Evolutionary conservation across 2,329 filamentous ascomycete species (phyloP).

Genomic region (Paecilomyces formosus): DNA sequence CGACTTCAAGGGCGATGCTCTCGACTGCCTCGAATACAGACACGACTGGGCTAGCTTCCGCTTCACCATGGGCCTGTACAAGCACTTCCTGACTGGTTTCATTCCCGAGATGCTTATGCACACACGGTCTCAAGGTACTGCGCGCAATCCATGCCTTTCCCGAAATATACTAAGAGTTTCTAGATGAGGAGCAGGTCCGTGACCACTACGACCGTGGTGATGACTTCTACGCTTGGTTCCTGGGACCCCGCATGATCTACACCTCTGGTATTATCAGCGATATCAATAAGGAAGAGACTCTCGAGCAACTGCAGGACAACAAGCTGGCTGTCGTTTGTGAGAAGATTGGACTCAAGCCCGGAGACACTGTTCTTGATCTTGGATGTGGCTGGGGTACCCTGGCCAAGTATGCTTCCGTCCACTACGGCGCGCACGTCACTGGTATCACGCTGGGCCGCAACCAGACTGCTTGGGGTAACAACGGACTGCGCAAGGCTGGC

Average conservation of each 20-base stretch:
- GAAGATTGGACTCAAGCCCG: conserved; percentile 78
- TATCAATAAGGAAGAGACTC: conserved; percentile 74
- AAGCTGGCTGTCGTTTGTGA: conserved; percentile 93
- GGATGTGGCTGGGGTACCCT: conserved; percentile 98
- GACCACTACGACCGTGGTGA: conserved; percentile 97
- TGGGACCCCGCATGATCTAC: conserved; percentile 98
- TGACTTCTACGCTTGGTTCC: conserved; percentile 98
- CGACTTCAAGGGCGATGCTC: conserved; percentile 86
- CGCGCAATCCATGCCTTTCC: background rate
- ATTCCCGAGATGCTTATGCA: conserved; percentile 89
- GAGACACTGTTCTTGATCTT: conserved; percentile 82
- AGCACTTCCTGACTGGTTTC: conserved; percentile 80
- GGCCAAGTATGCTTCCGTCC: conserved; percentile 81
- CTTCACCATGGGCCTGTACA: conserved; percentile 79
- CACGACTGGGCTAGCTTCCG: conserved; percentile 96
- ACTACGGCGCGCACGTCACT: conserved; percentile 79
- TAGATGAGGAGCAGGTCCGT: conserved; percentile 94
- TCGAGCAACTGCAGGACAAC: conserved; percentile 96
- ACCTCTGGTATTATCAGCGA: conserved; percentile 92
- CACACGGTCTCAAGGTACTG: conserved; percentile 72
- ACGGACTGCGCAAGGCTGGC: conserved; percentile 71
- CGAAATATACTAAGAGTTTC: background rate
- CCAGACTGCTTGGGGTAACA: conserved; percentile 96
- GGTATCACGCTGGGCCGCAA: conserved; percentile 93
- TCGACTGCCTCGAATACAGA: conserved; percentile 86